Base-by-base conservation (phyloP, 2,329 filamentous ascomycete species). In the Paecilomyces sp. region DNA sequence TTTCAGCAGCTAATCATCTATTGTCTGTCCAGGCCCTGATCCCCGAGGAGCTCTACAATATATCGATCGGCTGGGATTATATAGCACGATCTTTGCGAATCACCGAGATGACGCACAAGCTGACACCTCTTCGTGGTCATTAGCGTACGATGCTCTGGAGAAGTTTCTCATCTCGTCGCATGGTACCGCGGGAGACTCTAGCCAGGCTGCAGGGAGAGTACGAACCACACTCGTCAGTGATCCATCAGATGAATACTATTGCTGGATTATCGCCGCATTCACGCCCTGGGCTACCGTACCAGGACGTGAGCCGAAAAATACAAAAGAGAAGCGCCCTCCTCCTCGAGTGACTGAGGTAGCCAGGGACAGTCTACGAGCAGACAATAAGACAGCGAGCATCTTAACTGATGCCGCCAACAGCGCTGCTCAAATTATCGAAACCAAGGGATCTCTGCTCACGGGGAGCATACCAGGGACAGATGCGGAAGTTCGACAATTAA, bases 251-350 rank as follows among this genome's bases (percentile, higher is more conserved):
- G 71, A 75, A n/a, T 92, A 89, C 71, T 78, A 88, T 53, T 84
- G 88, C 6, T 97, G 92, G 92, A 78, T 89, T 18, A 80, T 95
- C 22, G 85, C 87, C 1, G 87, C 91, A 4, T 74, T 95, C 25
- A 82, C 85, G 13, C 92, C 92, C 0, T 97, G 91, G 87, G 77
- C 79, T 70, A 85, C 77, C 69, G 78, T 77, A 60, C 76, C 63
- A 69, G 62, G 70, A 61, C 71, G 75, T 54, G 61, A 74, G 57
- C 68, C 70, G 3, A 65, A 75, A 30, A 75, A 72, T 8, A 70
- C 71, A 12, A 79, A 78, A 47, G 75, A 77, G 54, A 88, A 85
- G 68, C 70, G 76, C 22, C 77, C 82, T 3, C 81, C 82, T 22
- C 85, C 88, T 0, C 80, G 86, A 18, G 82, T 87, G 3, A 82